Evolutionary conservation across 2,329 filamentous ascomycete genomes (phyloP), one percentile per base, ranked within the genome.

Genomic region (Aspergillus neoniger): DNA sequence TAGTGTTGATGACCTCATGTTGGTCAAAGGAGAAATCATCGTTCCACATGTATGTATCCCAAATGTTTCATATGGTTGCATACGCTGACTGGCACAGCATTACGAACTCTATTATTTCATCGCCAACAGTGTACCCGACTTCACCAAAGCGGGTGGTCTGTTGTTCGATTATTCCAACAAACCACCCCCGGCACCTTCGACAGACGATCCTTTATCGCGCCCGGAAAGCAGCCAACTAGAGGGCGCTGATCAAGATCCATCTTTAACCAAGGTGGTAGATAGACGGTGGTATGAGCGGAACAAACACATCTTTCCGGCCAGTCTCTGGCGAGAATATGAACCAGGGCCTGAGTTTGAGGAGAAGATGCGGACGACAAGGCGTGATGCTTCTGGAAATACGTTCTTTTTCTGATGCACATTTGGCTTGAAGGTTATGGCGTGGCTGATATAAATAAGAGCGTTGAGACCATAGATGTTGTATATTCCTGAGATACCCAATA

Each of bases 31-130:
- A 14, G 91, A 92, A 59, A 84, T 98, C 50, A 97, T 99, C 58
- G 87, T 99, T 68, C 94, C 95, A 60, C 95, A 96, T 82, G 93
- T 96, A 80, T 82, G 90, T 86, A 48, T 41, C 49, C 36, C 21
- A 17, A 17, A 30, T 32, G 28, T 50, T 19, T 55, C 32, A 5
- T 5, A 2, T 51, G 50, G 47, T 19, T 25, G 59, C 5, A 21
- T 32, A 32, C 21, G 58, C 39, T 55, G 25, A 60, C 63, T 63
- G 52, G 61, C 39, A 4, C 72, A 98, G 92, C 95, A 99, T 77
- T 97, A 96, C 73, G 94, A 98, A 66, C 92, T 99, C 74, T 95
- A 98, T 76, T 95, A 94, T 79, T 98, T 99, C 78, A 88, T 97
- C 73, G 89, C 96, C 75, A 97, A 98, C 64, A 70, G 74, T 55